phyloP scores from a whole-genome alignment of 371 early-diverging fungal species.

The Mucor saturninus region DNA sequence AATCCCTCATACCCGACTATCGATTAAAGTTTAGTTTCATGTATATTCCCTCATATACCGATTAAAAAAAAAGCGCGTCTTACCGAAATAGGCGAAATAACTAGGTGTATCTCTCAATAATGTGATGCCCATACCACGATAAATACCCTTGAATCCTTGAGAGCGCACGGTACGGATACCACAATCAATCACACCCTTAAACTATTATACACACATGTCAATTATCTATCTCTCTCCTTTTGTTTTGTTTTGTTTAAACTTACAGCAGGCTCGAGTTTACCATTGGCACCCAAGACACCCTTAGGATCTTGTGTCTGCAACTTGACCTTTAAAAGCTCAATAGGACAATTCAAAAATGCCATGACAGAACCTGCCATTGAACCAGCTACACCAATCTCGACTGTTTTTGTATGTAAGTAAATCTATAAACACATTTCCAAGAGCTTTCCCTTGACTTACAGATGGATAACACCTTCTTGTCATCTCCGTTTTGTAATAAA shows the following conservation, averaged over 20 bases:
- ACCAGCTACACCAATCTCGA: constrained; percentile 75
- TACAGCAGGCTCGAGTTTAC: constrained; percentile 54
- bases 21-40: not conserved
- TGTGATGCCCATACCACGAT: constrained; percentile 82
- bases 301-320: constrained; percentile 78
- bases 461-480: constrained; percentile 44
- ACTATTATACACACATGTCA: constrained; percentile 36
- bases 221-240: not conserved
- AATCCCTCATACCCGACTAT: constrained; percentile 70
- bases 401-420: constrained; percentile 16
- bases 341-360: constrained; percentile 84
- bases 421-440: too few species aligned
- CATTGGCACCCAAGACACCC: constrained; percentile 39
- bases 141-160: constrained; percentile 75
- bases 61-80: not conserved
- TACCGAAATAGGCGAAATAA: constrained; percentile 84
- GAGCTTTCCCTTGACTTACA: not conserved
- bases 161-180: constrained; percentile 70
- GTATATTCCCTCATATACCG: too few species aligned
- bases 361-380: constrained; percentile 84
- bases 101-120: constrained; percentile 86
- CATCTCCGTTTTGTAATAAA: constrained; percentile 61
- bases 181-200: constrained; percentile 79
- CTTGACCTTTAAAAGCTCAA: constrained; percentile 86
- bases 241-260: constrained; percentile 17